Evolutionary conservation across 2,329 filamentous ascomycete genomes (phyloP).

Genomic region (Cladosporium sp.): DNA sequence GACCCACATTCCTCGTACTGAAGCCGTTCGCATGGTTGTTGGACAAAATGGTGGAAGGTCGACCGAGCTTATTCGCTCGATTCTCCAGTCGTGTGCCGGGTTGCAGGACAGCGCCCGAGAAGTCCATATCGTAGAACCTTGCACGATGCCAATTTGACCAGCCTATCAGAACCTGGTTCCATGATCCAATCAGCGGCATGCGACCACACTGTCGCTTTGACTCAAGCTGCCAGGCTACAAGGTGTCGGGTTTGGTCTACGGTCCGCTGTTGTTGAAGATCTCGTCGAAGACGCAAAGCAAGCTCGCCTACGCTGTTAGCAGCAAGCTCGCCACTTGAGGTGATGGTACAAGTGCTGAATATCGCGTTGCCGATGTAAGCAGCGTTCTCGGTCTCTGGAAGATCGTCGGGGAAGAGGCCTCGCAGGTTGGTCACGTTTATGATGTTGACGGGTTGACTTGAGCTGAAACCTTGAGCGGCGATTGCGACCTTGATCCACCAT

Average conservation of each 20-base stretch:
- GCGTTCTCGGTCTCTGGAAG: conserved; percentile 1
- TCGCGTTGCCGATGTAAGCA: conserved; percentile 7
- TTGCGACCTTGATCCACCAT: conserved; percentile 15
- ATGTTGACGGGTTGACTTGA: conserved; percentile 20
- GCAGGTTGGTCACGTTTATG: conserved; percentile 27
- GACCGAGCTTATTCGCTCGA: conserved; percentile 10
- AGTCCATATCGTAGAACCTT: conserved; percentile 15
- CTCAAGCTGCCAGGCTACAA: conserved; percentile 11
- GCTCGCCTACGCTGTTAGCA: not conserved
- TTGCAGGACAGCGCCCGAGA: conserved; percentile 14
- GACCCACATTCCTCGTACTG: conserved; percentile 12
- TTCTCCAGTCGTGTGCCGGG: conserved; percentile 2
- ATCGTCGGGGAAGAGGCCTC: conserved; percentile 16
- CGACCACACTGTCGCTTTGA: not conserved
- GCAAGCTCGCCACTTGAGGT: conserved; percentile 5
- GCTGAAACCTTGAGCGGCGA: conserved; percentile 9
- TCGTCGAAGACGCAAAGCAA: conserved; percentile 12
- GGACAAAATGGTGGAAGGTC: conserved; percentile 11
- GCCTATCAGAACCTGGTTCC: not conserved
- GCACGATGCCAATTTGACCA: conserved; percentile 18
- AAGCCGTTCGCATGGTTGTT: conserved; percentile 11
- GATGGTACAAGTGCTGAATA: not conserved
- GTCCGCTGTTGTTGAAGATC: conserved; percentile 11
- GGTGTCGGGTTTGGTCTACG: conserved; percentile 14
- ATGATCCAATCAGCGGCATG: not conserved